Base-by-base conservation (phyloP, 305 asterid genomes). In the Caryopteris hybrid region DNA sequence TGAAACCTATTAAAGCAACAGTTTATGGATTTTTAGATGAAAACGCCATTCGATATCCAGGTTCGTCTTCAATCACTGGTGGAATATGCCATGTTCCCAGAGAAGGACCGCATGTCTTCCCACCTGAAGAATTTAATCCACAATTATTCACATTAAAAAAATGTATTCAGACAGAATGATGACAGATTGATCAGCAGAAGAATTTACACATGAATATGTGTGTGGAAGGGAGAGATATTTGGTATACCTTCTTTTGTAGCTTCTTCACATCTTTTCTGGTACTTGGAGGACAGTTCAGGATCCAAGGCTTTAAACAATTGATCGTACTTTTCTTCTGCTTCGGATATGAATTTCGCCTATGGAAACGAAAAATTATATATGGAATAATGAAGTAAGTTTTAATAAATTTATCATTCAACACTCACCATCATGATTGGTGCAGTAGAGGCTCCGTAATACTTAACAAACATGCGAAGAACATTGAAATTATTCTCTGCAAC, bases 11-110 rank as follows among this genome's bases (percentile, higher is more conserved):
- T 21, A 12, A 18, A n/a, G n/a, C 5, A 21, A 41, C 57, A 36
- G 18, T n/a, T 77, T 60, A 63, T 9, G 54, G 61, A 14, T 75
- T 17, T 67, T 36, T 64, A 21, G 76, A 48, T 8, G 78, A 54
- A 70, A 72, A 64, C 10, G 50, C 42, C 6, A 68, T 48, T 36
- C 96, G 81, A 54, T 87, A 89, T 31, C 42, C 67, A 46, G 66
- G 83, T 78, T 91, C 99, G 0, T 91, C 83, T 76, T 69, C 89
- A 21, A 94, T 91, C 64, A 93, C 82, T 1, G 81, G 73, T 62
- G 97, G 99, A 39, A 91, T 78, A 36, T 76, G 82, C 99, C 99
- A 93, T 48, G 96, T 87, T 62, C 99, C 97, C 8, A 94, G 90
- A 67, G 95, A 70, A 38, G 96, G 91, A 41, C 96, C 97, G 0